Conservation (phyloP, 805 yeast genomes). For the Pichia exigua region DNA sequence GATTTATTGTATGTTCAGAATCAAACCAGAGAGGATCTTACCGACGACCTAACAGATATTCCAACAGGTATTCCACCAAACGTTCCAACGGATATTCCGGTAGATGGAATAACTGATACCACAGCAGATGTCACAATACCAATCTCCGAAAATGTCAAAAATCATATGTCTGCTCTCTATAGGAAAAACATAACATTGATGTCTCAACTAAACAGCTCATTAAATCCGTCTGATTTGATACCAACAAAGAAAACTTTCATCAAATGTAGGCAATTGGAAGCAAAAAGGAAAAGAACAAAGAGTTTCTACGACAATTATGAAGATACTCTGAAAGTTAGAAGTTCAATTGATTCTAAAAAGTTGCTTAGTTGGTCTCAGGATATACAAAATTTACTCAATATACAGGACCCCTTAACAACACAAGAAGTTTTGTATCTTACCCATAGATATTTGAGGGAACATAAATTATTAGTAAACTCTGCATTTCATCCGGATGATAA, state of each 20-base stretch:
- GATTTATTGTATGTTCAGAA: background rate
- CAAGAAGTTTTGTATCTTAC: slow-evolving; percentile 62
- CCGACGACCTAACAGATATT: no score
- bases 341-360: background rate
- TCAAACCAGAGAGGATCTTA: background rate
- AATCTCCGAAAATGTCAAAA: background rate
- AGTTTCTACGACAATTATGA: background rate
- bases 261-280: background rate
- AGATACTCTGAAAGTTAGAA: background rate
- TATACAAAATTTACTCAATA: background rate
- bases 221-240: background rate
- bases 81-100: background rate
- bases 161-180: background rate
- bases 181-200: background rate
- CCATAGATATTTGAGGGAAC: slow-evolving; percentile 63
- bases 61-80: no score
- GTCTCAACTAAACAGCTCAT: background rate
- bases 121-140: background rate
- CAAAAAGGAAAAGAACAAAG: background rate
- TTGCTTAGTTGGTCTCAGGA: background rate
- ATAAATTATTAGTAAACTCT: slow-evolving; percentile 36
- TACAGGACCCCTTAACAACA: slow-evolving; percentile 39
- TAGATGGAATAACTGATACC: background rate
- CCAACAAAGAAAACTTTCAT: background rate
- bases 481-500: background rate